Percentiles rank a stretch among this genome's conserved stretches.
phyloP scores from a whole-genome alignment of 129 eudicot species.

The Tagetes erecta region DNA sequence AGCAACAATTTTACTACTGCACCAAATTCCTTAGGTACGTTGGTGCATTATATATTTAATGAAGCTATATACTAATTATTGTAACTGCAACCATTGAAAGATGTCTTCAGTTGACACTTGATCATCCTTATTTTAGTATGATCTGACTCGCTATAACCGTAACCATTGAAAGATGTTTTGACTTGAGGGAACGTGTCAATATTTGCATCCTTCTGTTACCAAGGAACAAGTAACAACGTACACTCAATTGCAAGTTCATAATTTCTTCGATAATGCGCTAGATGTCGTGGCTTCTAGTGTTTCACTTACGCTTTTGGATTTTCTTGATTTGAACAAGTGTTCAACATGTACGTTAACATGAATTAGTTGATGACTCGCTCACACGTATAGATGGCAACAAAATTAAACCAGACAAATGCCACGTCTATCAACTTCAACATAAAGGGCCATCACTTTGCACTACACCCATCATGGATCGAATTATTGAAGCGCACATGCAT shows the following conservation, averaged over 20 bases:
- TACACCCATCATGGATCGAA: constrained; percentile 51
- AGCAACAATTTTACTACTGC: too few species aligned
- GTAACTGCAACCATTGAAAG: too few species aligned
- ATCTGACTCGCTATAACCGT: too few species aligned
- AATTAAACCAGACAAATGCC: constrained; percentile 53
- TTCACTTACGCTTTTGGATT: constrained; percentile 28
- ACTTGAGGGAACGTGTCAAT: too few species aligned
- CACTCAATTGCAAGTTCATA: neutral
- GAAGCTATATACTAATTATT: too few species aligned
- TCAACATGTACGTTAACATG: constrained; percentile 35
- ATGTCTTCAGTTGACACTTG: too few species aligned
- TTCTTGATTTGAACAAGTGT: constrained; percentile 9
- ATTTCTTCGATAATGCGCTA: constrained; percentile 1
- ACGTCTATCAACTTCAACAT: constrained; percentile 48
- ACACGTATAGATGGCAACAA: constrained; percentile 37
- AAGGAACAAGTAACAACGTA: too few species aligned
- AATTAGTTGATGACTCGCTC: constrained; percentile 26
- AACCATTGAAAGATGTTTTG: too few species aligned
- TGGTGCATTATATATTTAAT: too few species aligned
- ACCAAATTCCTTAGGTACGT: too few species aligned
- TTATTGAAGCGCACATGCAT: constrained; percentile 59
- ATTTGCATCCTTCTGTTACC: too few species aligned
- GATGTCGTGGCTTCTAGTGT: constrained; percentile 38
- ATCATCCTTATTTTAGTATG: too few species aligned
- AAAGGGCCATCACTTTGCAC: constrained; percentile 56